These are phyloP conservation scores for Naganishia sp. DNA, from an alignment of 1,284 basidiomycete species.

Conservation along the genomic window DNA sequence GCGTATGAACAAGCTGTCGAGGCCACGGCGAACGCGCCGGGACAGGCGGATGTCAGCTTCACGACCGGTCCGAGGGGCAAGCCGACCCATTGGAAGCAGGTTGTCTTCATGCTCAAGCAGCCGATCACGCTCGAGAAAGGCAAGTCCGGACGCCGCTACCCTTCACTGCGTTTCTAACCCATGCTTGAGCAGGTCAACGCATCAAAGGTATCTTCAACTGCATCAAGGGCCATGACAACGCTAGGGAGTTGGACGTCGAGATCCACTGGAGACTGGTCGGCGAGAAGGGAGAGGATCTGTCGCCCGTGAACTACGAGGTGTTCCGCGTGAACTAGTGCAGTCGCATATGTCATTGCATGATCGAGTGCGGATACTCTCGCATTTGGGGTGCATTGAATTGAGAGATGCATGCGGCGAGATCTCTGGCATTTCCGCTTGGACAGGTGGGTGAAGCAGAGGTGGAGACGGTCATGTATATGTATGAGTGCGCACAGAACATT, in stretches of 20 bases:
- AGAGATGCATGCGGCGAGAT: too few species aligned
- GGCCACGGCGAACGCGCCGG: constrained; percentile 41
- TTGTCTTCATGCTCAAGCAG: constrained; percentile 79
- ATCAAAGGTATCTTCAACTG: constrained; percentile 80
- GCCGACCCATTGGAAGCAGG: constrained; percentile 99
- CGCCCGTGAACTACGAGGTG: constrained; percentile 56
- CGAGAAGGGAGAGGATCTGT: constrained; percentile 41
- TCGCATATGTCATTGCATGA: not conserved
- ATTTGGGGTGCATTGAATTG: too few species aligned
- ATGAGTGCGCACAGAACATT: too few species aligned
- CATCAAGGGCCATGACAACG: constrained; percentile 74
- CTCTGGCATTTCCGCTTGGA: too few species aligned
- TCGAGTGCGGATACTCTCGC: too few species aligned
- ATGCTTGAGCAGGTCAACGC: constrained; percentile 63
- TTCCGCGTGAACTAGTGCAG: constrained; percentile 62
- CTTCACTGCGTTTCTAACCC: constrained; percentile 2
- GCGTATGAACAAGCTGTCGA: constrained; percentile 39
- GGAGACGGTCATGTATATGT: too few species aligned
- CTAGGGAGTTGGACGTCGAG: constrained; percentile 86
- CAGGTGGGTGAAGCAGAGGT: too few species aligned
- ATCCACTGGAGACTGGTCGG: constrained; percentile 71
- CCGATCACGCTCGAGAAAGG: constrained; percentile 75
- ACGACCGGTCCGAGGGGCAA: constrained; percentile 81
- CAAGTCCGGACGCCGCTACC: constrained; percentile 46
- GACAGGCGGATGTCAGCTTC: constrained; percentile 66